phyloP scores from a whole-genome alignment of 176 grass and related monocot genomes.

The Bonia amplexicaulis region DNA sequence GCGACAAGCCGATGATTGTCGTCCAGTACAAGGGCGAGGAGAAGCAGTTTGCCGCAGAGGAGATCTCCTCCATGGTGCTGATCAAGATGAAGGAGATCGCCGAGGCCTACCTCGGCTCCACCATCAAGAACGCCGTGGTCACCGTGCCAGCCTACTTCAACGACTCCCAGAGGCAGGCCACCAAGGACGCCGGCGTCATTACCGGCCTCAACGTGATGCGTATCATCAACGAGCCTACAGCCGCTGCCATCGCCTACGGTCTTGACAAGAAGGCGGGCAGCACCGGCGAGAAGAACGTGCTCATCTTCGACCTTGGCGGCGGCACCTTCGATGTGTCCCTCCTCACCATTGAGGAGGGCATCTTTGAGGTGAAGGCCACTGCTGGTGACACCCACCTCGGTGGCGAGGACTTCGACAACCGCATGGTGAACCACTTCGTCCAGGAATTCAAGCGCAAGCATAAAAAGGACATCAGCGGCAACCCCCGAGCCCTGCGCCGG shows the following conservation, averaged over 20 bases:
- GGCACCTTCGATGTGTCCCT: slow-evolving; percentile 66
- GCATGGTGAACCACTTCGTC: slow-evolving; percentile 74
- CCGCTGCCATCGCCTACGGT: slow-evolving; percentile 55
- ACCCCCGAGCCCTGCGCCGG: slow-evolving; percentile 38
- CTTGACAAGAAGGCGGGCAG: slow-evolving; percentile 58
- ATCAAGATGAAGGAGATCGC: slow-evolving; percentile 58
- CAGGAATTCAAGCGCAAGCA: slow-evolving; percentile 67
- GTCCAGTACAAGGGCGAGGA: slow-evolving; percentile 54
- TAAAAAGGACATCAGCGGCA: slow-evolving; percentile 63
- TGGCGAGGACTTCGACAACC: slow-evolving; percentile 66
- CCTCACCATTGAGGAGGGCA: slow-evolving; percentile 67
- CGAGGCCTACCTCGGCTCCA: slow-evolving; percentile 38
- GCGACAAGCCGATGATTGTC: slow-evolving; percentile 48
- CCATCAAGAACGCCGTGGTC: slow-evolving; percentile 54
- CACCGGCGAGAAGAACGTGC: slow-evolving; percentile 53
- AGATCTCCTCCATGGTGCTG: slow-evolving; percentile 59
- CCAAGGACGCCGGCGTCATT: slow-evolving; percentile 55
- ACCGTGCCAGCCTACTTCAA: slow-evolving; percentile 56
- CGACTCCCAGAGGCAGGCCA: slow-evolving; percentile 58
- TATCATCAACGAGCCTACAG: slow-evolving; percentile 67
- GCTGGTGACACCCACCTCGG: slow-evolving; percentile 63
- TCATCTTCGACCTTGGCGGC: slow-evolving; percentile 58
- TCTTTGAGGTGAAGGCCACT: slow-evolving; percentile 66
- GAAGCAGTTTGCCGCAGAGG: slow-evolving; percentile 50
- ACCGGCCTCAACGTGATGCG: slow-evolving; percentile 53